A percentile compares a stretch with the other conserved stretches of the same genome.
phyloP scores from a whole-genome alignment of 2,329 filamentous ascomycete genomes.

The Alternaria tenuissima region DNA sequence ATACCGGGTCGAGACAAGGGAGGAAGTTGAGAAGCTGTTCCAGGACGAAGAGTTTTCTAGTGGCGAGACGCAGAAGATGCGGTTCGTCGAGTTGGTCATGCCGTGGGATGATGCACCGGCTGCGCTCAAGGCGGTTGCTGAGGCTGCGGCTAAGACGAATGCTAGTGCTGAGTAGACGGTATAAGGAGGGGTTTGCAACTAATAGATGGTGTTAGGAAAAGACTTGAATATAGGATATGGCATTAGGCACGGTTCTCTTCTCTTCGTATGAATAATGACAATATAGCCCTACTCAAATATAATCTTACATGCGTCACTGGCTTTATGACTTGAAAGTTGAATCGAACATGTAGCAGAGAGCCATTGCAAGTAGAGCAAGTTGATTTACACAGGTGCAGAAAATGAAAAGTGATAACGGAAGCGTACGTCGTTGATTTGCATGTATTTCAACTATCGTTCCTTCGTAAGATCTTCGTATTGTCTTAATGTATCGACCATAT shows the following conservation, averaged over 20 bases:
- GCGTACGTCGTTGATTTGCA: not conserved
- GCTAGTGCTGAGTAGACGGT: constrained; percentile 25
- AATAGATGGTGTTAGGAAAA: not conserved
- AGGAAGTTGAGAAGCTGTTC: constrained; percentile 72
- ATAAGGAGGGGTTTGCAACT: not conserved
- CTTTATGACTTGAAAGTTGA: not conserved
- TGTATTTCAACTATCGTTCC: not conserved
- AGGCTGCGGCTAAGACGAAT: constrained; percentile 75
- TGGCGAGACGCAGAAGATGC: constrained; percentile 54
- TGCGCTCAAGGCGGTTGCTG: constrained; percentile 73
- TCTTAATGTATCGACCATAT: not conserved
- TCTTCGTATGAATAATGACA: not conserved
- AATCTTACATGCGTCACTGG: not conserved
- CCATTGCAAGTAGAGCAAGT: not conserved
- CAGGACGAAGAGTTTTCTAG: constrained; percentile 66
- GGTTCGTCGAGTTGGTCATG: constrained; percentile 86
- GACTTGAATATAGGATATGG: not conserved
- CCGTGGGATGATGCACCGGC: constrained; percentile 78
- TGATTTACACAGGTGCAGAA: not conserved
- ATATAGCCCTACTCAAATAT: not conserved
- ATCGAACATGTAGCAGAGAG: not conserved
- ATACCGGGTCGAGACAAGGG: constrained; percentile 73
- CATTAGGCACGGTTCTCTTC: not conserved
- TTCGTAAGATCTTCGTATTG: not conserved
- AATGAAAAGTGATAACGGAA: not conserved